Evolutionary conservation across 2,329 filamentous ascomycete genomes (phyloP).

Genomic region (Aspergillus sp.): DNA sequence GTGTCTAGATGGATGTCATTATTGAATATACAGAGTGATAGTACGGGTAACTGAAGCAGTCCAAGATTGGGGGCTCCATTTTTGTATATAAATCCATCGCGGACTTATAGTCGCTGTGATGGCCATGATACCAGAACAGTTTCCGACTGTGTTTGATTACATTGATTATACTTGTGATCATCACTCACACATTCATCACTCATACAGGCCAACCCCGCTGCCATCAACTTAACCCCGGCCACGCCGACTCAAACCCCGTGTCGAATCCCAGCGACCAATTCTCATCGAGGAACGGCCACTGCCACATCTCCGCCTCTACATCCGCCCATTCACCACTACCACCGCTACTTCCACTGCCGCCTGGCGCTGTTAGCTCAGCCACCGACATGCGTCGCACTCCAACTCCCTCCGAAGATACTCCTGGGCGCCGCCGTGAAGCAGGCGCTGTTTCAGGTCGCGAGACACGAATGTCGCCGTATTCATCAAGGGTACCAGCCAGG

Average conservation of each 20-base stretch:
- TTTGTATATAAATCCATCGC: too few relatives aligned
- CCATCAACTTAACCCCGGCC: conserved; percentile 21
- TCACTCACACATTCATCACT: background rate
- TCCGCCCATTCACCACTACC: conserved; percentile 21
- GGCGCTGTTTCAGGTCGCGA: conserved; percentile 28
- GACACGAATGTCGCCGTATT: conserved; percentile 40
- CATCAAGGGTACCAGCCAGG: conserved; percentile 37
- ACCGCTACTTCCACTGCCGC: background rate
- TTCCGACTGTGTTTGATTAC: background rate
- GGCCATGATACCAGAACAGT: too few relatives aligned
- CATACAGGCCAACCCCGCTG: background rate
- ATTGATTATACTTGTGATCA: too few relatives aligned
- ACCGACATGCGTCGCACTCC: conserved; percentile 9
- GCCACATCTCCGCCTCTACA: conserved; percentile 39
- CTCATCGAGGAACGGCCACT: conserved; percentile 42
- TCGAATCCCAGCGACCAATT: conserved; percentile 41
- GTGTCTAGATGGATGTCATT: too few relatives aligned
- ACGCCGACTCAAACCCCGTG: conserved; percentile 34
- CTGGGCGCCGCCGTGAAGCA: background rate
- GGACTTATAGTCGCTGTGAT: too few relatives aligned
- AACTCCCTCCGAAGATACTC: background rate
- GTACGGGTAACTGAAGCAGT: too few relatives aligned
- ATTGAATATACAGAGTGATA: too few relatives aligned
- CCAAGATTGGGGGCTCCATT: too few relatives aligned
- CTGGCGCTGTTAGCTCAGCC: conserved; percentile 12